Percentiles rank a stretch among this genome's conserved stretches.
Conservation (phyloP, 148 eudicot genomes). For the Amaranthus hypochondriacus region DNA sequence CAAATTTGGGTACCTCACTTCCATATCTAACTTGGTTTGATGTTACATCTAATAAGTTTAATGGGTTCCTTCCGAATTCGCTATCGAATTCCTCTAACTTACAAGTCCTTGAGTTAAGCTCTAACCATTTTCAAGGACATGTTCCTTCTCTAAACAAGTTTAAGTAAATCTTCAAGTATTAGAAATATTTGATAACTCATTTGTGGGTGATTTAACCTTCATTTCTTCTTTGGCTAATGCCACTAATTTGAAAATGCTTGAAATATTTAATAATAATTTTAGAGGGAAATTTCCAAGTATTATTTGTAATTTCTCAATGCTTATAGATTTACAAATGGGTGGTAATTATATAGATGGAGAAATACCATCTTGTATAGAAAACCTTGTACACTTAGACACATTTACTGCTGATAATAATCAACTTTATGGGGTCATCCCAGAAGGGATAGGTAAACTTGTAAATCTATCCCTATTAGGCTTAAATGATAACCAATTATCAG, state of each 20-base stretch:
- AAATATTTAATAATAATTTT: slow-evolving; percentile 10
- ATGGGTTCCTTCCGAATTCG: background rate
- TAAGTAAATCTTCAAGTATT: background rate
- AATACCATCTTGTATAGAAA: slow-evolving; percentile 19
- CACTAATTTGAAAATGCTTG: background rate
- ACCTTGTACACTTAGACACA: slow-evolving; percentile 15
- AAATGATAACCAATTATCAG: slow-evolving; percentile 17
- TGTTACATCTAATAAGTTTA: background rate
- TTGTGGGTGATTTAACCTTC: slow-evolving; percentile 24
- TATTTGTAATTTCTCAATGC: slow-evolving; percentile 27
- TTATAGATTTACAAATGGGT: background rate
- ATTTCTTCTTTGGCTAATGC: slow-evolving; percentile 20
- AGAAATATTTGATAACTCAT: background rate
- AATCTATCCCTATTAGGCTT: background rate
- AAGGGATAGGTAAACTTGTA: slow-evolving; percentile 16
- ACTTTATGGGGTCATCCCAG: slow-evolving; percentile 27
- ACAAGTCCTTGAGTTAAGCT: background rate
- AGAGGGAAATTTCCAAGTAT: slow-evolving; percentile 28
- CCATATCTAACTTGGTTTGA: background rate
- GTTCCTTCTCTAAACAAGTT: background rate
- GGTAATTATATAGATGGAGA: slow-evolving; percentile 17
- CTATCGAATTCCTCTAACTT: background rate
- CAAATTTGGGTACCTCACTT: background rate
- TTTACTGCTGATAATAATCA: background rate
- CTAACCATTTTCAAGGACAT: background rate